Conservation (phyloP, 176 grass and related monocot species). For the Eragrostis nindensis region DNA sequence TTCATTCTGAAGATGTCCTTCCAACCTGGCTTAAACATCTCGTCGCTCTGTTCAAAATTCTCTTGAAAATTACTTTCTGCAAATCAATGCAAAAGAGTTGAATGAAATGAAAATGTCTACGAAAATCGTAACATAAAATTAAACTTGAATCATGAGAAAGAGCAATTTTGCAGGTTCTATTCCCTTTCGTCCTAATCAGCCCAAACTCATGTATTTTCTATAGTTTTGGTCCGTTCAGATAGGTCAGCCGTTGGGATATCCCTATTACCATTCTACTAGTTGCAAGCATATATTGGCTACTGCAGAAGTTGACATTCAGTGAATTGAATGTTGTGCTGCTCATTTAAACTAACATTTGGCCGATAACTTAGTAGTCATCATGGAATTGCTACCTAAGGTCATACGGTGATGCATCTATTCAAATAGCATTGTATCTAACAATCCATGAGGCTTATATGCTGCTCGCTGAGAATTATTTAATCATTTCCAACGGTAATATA, state of each 20-base stretch:
- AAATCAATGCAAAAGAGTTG: slow-evolving; percentile 18
- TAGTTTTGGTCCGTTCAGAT: neutral
- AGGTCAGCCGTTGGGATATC: neutral
- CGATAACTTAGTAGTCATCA: neutral
- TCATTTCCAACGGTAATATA: neutral
- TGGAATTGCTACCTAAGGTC: neutral
- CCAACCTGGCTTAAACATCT: slow-evolving; percentile 94
- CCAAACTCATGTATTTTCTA: neutral
- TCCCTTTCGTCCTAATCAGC: neutral
- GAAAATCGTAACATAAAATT: neutral
- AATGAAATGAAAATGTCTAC: neutral
- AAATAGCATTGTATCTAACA: slow-evolving; percentile 18
- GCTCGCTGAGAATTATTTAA: neutral
- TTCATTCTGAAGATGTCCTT: slow-evolving; percentile 98
- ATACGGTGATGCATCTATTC: neutral
- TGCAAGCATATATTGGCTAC: neutral
- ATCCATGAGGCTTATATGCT: neutral
- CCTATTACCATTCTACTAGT: neutral
- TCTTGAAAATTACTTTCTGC: slow-evolving; percentile 62
- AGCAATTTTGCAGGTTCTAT: neutral
- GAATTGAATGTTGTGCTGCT: slow-evolving; percentile 12
- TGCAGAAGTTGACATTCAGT: neutral
- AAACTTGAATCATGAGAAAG: neutral
- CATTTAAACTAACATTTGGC: neutral
- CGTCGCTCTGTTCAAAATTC: slow-evolving; percentile 55